These are phyloP conservation scores for Panellus pusillus DNA, from an alignment of 768 basidiomycete species.

Conservation along the genomic window DNA sequence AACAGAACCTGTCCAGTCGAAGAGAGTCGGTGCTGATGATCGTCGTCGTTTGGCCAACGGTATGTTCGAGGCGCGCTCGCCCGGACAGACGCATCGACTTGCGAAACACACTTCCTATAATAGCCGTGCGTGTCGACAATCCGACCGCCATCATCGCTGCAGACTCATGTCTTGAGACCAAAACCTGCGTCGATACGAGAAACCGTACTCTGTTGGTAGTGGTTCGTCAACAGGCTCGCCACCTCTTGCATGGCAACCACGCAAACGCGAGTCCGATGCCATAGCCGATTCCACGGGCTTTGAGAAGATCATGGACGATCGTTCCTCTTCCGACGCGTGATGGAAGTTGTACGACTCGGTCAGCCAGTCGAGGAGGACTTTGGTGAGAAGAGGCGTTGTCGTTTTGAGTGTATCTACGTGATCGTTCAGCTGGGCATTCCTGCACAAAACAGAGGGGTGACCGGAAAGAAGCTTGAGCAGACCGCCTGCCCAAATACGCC, in stretches of 20 bases:
- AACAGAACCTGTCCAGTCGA: constrained; percentile 51
- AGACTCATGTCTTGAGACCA: not conserved
- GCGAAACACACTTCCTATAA: constrained; percentile 54
- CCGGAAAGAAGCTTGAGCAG: constrained; percentile 47
- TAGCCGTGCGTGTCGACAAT: constrained; percentile 44
- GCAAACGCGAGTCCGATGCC: constrained; percentile 61
- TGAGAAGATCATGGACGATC: constrained; percentile 30
- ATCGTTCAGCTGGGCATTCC: no score
- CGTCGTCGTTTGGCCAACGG: constrained; percentile 66
- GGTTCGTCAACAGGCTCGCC: constrained; percentile 44
- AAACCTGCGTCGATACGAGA: not conserved
- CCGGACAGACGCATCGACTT: constrained; percentile 71
- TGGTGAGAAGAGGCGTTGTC: constrained; percentile 55
- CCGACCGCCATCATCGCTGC: constrained; percentile 48
- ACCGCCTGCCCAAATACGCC: constrained; percentile 48
- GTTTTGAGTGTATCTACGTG: constrained; percentile 25
- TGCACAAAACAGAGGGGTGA: constrained; percentile 19
- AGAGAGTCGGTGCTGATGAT: constrained; percentile 67
- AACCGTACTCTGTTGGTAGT: constrained; percentile 39
- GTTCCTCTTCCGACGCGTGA: constrained; percentile 36
- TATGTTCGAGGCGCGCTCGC: constrained; percentile 55
- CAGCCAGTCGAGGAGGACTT: constrained; percentile 57
- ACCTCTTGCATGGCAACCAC: constrained; percentile 59
- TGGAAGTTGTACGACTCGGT: constrained; percentile 44
- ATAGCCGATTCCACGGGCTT: constrained; percentile 54